Base-by-base conservation (phyloP, 352 stramenopile species). In the Paralagenidium karlingii region DNA sequence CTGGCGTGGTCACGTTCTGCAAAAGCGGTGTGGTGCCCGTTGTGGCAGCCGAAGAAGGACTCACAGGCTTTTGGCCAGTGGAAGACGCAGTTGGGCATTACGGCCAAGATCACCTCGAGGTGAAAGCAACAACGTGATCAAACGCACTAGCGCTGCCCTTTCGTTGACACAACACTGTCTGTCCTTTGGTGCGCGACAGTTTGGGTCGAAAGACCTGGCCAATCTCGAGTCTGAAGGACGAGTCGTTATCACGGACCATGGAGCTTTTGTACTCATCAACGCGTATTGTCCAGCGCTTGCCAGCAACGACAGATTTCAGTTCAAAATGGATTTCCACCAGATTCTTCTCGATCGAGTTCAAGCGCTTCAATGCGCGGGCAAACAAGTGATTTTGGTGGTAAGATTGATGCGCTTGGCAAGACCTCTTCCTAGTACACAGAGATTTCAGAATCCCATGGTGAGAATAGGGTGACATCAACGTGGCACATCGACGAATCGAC, bases 181-280 rank as follows among this genome's bases (percentile, higher is more conserved):
- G n/a, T n/a, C n/a, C n/a, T n/a, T n/a, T n/a, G n/a, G n/a, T n/a
- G n/a, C n/a, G n/a, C n/a, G 8, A 5, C 33, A 86, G 71, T 49
- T 83, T n/a, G 45, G 63, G 3, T 34, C 63, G 0, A 73, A 71
- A 49, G 15, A 73, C 11, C 43, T 85, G 51, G 69, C 46, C 8
- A 58, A 83, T 15, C 45, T 89, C 30, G 76, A 89, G 30, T 58
- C 62, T 15, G 83, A 94, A 55, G 83, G 83, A 3, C 68, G 83
- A 2, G 81, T 80, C 40, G 52, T 95, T 15, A 79, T 94, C 39
- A 94, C 82, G 5, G 78, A 94, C 44, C 82, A 94, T 46, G 45
- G 66, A 34, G 52, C 74, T n/a, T 95, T 94, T 51, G 68, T 94
- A 24, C 56, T 95, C 12, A 36, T 95, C 26, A 95, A 95, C 50